Evolutionary conservation across 768 basidiomycete genomes (phyloP).

Genomic region (Boletus vermiculosoides): DNA sequence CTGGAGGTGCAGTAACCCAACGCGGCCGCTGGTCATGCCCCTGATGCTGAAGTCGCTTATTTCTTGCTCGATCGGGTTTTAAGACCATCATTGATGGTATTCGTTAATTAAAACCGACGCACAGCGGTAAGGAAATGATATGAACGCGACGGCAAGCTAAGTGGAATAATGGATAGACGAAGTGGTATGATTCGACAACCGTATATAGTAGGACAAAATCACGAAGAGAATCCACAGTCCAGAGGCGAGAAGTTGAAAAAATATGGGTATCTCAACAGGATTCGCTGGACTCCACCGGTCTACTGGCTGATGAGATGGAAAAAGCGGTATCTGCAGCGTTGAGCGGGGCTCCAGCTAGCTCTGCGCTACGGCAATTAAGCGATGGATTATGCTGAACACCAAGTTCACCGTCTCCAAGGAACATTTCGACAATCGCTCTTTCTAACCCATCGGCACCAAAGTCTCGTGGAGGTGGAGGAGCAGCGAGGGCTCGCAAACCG

Average conservation of each 20-base stretch:
- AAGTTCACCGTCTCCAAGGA: slow-evolving; percentile 30
- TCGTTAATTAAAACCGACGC: slow-evolving; percentile 14
- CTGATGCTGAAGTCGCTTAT: neutral
- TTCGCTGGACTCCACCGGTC: slow-evolving; percentile 2
- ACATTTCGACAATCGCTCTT: slow-evolving; percentile 49
- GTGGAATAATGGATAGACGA: slow-evolving; percentile 15
- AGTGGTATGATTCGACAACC: slow-evolving; percentile 12
- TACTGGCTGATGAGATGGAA: neutral
- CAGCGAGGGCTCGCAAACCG: slow-evolving; percentile 28
- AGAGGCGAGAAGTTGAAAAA: neutral
- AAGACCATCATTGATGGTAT: neutral
- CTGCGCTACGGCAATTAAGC: neutral
- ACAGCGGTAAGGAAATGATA: slow-evolving; percentile 14
- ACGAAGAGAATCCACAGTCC: slow-evolving; percentile 10
- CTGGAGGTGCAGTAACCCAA: slow-evolving; percentile 61
- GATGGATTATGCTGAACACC: neutral
- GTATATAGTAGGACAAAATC: slow-evolving; percentile 10
- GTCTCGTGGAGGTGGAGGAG: slow-evolving; percentile 38
- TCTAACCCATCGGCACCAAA: slow-evolving; percentile 37
- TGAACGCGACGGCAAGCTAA: slow-evolving; percentile 9
- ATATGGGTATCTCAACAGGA: slow-evolving; percentile 17
- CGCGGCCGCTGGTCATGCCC: neutral
- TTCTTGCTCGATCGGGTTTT: neutral
- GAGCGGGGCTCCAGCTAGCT: neutral
- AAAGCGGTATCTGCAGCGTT: neutral